Conservation (phyloP, 148 eudicot species). For the Tetragonia tetragonoides region DNA sequence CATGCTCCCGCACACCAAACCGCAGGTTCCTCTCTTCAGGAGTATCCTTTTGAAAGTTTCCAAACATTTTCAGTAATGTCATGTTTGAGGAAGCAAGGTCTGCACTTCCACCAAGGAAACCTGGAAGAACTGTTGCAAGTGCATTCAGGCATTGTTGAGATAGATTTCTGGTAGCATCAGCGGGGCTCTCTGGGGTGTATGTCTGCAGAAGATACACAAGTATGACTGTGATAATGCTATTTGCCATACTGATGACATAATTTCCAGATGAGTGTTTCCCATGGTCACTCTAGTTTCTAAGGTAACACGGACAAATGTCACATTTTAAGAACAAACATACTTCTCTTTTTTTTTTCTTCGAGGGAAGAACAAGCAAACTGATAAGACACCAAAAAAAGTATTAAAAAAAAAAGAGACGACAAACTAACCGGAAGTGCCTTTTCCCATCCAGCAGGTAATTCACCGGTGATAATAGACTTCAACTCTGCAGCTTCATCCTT, state of each 20-base stretch:
- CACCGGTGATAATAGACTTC: slow-evolving; percentile 76
- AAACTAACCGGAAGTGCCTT: slow-evolving; percentile 90
- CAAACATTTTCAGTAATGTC: slow-evolving; percentile 87
- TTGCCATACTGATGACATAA: background rate
- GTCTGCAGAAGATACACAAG: slow-evolving; percentile 39
- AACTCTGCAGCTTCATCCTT: slow-evolving; percentile 82
- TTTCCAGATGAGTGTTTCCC: background rate
- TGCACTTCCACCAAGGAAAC: slow-evolving; percentile 96
- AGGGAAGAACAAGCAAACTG: background rate
- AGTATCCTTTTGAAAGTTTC: slow-evolving; percentile 89
- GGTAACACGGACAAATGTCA: background rate
- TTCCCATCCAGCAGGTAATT: slow-evolving; percentile 92
- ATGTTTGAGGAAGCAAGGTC: slow-evolving; percentile 98
- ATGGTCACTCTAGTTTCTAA: background rate
- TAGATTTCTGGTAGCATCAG: slow-evolving; percentile 90
- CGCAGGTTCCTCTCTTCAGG: slow-evolving; percentile 91
- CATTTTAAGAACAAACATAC: background rate
- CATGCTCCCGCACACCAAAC: slow-evolving; percentile 93
- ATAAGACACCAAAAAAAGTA: background rate
- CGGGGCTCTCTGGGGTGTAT: slow-evolving; percentile 89
- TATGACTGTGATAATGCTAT: background rate
- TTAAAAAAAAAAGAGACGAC: background rate
- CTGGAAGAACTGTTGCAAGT: slow-evolving; percentile 83
- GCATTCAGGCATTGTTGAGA: slow-evolving; percentile 85
- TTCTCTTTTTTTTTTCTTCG: too few relatives aligned